Evolutionary conservation across 352 stramenopile genomes (phyloP).

Genomic region (Phytophthora pinifolia): DNA sequence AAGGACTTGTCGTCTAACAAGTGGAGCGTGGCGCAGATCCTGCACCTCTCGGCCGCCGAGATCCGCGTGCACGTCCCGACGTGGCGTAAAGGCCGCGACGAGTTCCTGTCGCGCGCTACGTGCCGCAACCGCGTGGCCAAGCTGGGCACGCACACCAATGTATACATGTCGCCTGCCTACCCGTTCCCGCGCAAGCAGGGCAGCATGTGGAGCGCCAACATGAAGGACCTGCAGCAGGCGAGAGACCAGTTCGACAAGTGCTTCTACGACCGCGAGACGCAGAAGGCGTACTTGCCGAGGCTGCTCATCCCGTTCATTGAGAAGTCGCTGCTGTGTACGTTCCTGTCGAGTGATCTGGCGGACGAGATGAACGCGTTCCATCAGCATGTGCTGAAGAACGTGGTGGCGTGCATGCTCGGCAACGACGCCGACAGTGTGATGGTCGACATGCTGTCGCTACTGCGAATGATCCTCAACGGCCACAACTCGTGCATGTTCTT

Average conservation of each 20-base stretch:
- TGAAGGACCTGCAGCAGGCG: conserved; percentile 65
- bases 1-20: conserved; percentile 74
- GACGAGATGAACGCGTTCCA: conserved; percentile 81
- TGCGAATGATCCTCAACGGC: conserved; percentile 80
- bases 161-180: conserved; percentile 83
- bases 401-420: conserved; percentile 69
- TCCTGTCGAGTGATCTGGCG: conserved; percentile 66
- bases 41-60: conserved; percentile 58
- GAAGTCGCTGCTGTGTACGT: conserved; percentile 70
- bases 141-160: conserved; percentile 68
- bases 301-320: conserved; percentile 71
- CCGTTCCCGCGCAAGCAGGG: conserved; percentile 76
- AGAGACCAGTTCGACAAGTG: conserved; percentile 70
- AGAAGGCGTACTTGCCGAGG: conserved; percentile 52
- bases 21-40: conserved; percentile 78
- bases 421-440: conserved; percentile 36
- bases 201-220: conserved; percentile 56
- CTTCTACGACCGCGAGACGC: conserved; percentile 61
- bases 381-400: conserved; percentile 76
- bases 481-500: conserved; percentile 82
- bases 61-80: conserved; percentile 70
- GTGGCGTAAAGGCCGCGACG: conserved; percentile 71
- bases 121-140: conserved; percentile 69
- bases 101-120: conserved; percentile 62
- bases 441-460: conserved; percentile 56